These are phyloP conservation scores for Moelleriella libera DNA, from an alignment of 2,329 filamentous ascomycete species.

Conservation along the genomic window DNA sequence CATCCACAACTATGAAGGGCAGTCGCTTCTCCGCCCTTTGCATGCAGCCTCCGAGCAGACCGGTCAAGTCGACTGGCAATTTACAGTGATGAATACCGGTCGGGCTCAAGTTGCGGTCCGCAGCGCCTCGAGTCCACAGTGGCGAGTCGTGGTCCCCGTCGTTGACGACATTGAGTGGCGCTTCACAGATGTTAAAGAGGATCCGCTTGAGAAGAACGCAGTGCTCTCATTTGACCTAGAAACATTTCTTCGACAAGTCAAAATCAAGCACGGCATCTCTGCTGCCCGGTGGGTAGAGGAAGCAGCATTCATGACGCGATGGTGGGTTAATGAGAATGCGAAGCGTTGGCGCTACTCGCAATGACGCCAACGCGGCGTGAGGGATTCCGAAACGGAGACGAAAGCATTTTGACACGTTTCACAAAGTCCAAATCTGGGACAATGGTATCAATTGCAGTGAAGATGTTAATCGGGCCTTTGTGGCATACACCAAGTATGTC, in stretches of 20 bases:
- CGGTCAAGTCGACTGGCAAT: conserved; percentile 11
- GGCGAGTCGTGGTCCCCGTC: conserved; percentile 11
- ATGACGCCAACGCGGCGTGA: background rate
- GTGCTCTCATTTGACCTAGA: conserved; percentile 12
- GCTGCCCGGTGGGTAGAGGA: conserved; percentile 17
- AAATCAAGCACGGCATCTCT: conserved; percentile 11
- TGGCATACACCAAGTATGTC: too few relatives aligned
- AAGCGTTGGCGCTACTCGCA: conserved; percentile 16
- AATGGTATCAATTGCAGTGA: too few relatives aligned
- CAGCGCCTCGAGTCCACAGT: conserved; percentile 7
- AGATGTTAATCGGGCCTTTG: too few relatives aligned
- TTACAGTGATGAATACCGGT: conserved; percentile 12
- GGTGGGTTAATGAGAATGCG: conserved; percentile 20
- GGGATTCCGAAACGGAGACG: background rate
- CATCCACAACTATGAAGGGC: conserved; percentile 19
- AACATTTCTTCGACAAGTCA: conserved; percentile 8
- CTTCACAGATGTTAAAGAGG: conserved; percentile 14
- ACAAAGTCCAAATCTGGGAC: background rate
- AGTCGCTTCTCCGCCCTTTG: conserved; percentile 18
- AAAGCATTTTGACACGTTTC: background rate
- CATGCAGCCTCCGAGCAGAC: conserved; percentile 7
- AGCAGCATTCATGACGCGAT: conserved; percentile 16
- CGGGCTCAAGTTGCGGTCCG: conserved; percentile 10
- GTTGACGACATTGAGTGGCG: conserved; percentile 15
- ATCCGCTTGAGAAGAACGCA: conserved; percentile 14